These are phyloP conservation scores for Curvularia sp. DNA, from an alignment of 2,329 filamentous ascomycete genomes.

Conservation along the genomic window DNA sequence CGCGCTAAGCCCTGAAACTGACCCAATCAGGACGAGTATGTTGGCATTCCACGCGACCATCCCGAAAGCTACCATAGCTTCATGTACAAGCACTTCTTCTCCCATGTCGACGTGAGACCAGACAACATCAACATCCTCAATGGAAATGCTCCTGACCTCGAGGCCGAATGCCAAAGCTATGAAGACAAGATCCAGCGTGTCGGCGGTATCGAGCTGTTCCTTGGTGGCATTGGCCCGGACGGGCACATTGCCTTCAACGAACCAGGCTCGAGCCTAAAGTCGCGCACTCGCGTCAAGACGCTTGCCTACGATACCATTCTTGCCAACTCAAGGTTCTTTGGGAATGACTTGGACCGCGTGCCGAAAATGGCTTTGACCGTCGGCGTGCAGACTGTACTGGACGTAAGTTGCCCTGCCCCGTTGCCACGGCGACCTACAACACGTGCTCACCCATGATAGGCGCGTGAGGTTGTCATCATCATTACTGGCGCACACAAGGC, in stretches of 20 bases:
- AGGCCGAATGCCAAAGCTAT: slow-evolving; percentile 79
- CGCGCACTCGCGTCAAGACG: slow-evolving; percentile 83
- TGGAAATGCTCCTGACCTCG: slow-evolving; percentile 77
- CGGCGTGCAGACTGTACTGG: slow-evolving; percentile 82
- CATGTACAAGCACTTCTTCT: slow-evolving; percentile 94
- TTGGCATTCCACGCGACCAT: slow-evolving; percentile 81
- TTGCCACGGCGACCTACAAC: slow-evolving; percentile 2
- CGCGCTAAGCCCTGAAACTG: slow-evolving; percentile 25
- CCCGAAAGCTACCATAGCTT: slow-evolving; percentile 88
- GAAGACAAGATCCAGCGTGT: slow-evolving; percentile 76
- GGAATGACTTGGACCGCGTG: slow-evolving; percentile 74
- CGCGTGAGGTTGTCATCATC: slow-evolving; percentile 81
- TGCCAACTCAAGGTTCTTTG: slow-evolving; percentile 86
- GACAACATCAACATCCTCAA: slow-evolving; percentile 85
- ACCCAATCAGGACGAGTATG: slow-evolving; percentile 76
- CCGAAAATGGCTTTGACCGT: slow-evolving; percentile 85
- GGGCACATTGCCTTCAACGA: slow-evolving; percentile 93
- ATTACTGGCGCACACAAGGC: slow-evolving; percentile 84
- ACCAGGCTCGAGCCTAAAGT: slow-evolving; percentile 78
- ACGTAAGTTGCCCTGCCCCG: slow-evolving; percentile 56
- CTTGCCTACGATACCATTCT: slow-evolving; percentile 86
- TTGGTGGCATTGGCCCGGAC: slow-evolving; percentile 84
- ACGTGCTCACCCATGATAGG: slow-evolving; percentile 47
- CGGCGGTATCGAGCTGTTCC: slow-evolving; percentile 84
- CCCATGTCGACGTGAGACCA: slow-evolving; percentile 80